Conservation (phyloP, 2,329 filamentous ascomycete species). For the Fusarium albosuccineum region DNA sequence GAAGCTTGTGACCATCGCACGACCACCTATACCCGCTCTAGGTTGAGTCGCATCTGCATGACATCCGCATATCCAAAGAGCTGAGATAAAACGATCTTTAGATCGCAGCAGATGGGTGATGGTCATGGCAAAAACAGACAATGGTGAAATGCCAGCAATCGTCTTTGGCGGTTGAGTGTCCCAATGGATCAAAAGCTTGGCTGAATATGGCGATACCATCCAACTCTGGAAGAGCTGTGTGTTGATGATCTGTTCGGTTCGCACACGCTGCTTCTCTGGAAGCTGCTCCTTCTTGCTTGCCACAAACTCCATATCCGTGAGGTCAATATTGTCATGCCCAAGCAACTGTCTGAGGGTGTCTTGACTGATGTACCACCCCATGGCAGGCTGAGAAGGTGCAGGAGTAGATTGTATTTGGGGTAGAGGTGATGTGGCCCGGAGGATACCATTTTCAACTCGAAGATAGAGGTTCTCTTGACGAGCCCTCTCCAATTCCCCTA, state of each 20-base stretch:
- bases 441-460: not conserved
- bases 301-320: not conserved
- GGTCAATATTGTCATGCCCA: not conserved
- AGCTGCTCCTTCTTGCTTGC: not conserved
- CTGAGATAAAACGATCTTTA: not conserved
- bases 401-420: not conserved
- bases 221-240: not conserved
- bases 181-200: conserved; percentile 12
- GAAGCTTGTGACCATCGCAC: conserved; percentile 19
- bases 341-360: not conserved
- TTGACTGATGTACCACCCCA: not conserved
- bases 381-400: not conserved
- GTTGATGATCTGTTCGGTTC: conserved; percentile 4
- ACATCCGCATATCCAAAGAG: not conserved
- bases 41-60: conserved; percentile 1
- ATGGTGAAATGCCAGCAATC: conserved; percentile 1
- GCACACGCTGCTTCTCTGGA: not conserved
- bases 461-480: not conserved
- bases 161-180: not conserved
- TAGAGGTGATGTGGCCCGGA: not conserved
- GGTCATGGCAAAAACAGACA: not conserved
- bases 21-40: conserved; percentile 1
- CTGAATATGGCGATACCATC: not conserved
- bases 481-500: not conserved
- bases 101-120: not conserved